Evolutionary conservation across 176 grass and related monocot species (phyloP).

Genomic region (Luzula sylvatica): DNA sequence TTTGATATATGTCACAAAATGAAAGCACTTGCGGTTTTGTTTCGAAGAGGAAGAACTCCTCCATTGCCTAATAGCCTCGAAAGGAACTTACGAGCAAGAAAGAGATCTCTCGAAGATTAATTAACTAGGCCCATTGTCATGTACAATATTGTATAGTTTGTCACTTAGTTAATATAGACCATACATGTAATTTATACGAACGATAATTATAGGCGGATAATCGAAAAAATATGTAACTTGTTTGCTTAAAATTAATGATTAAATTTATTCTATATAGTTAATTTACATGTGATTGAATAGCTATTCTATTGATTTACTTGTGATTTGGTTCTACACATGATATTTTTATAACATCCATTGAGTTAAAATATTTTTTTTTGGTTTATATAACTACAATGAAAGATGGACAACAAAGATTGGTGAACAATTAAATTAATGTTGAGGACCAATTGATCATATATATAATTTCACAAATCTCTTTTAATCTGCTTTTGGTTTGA

Average conservation of each 20-base stretch:
- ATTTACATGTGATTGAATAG: conserved; percentile 33
- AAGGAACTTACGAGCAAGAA: conserved; percentile 60
- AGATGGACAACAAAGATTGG: too few species aligned
- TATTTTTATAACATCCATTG: too few species aligned
- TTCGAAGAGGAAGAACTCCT: conserved; percentile 55
- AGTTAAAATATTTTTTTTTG: too few species aligned
- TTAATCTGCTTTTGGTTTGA: not conserved
- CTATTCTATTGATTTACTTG: too few species aligned
- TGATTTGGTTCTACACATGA: too few species aligned
- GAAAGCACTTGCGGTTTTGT: conserved; percentile 82
- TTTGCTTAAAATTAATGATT: conserved; percentile 13
- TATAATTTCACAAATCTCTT: not conserved
- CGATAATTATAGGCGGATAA: conserved; percentile 10
- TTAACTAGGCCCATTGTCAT: conserved; percentile 11
- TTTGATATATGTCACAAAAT: conserved; percentile 67
- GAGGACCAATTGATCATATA: not conserved
- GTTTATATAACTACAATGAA: too few species aligned
- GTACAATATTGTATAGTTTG: conserved; percentile 30
- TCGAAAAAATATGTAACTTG: not conserved
- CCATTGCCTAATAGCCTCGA: conserved; percentile 68
- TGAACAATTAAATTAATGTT: not conserved
- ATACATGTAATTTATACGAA: conserved; percentile 11
- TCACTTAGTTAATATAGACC: conserved; percentile 24
- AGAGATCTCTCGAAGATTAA: conserved; percentile 80
- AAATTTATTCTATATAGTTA: conserved; percentile 13